Evolutionary conservation across 2,329 filamentous ascomycete genomes (phyloP).

Genomic region (Hypoxylon sp.): DNA sequence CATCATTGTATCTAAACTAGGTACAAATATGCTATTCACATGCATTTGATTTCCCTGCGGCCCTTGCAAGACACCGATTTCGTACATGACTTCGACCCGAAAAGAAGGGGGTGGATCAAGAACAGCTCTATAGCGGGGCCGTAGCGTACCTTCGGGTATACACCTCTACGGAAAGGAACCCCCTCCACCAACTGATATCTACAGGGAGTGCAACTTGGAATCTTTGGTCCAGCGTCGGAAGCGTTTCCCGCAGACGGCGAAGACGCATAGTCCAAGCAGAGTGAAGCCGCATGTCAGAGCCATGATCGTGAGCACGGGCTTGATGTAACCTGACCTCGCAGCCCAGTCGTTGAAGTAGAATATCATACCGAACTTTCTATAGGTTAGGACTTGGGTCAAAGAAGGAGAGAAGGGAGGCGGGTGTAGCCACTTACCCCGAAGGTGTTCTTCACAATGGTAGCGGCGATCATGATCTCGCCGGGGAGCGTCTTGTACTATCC

Average conservation of each 20-base stretch:
- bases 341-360: constrained; percentile 51
- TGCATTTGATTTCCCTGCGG: background rate
- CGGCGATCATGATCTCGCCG: constrained; percentile 70
- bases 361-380: constrained; percentile 50
- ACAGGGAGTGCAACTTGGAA: constrained; percentile 48
- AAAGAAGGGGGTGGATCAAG: background rate
- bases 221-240: constrained; percentile 51
- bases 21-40: background rate
- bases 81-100: background rate
- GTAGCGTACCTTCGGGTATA: background rate
- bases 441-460: constrained; percentile 73
- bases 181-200: background rate
- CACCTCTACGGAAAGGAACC: background rate
- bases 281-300: constrained; percentile 47
- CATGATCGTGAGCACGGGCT: constrained; percentile 48
- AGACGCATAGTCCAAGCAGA: constrained; percentile 47
- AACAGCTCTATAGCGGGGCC: background rate
- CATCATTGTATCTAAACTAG: background rate
- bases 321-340: constrained; percentile 44
- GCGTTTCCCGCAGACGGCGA: constrained; percentile 49
- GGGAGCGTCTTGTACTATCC: constrained; percentile 70
- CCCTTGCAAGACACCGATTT: background rate
- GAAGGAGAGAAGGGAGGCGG: background rate
- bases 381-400: background rate
- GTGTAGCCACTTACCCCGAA: constrained; percentile 52